These are phyloP conservation scores for Fusarium devonianum DNA, from an alignment of 2,329 filamentous ascomycete genomes.

Conservation along the genomic window DNA sequence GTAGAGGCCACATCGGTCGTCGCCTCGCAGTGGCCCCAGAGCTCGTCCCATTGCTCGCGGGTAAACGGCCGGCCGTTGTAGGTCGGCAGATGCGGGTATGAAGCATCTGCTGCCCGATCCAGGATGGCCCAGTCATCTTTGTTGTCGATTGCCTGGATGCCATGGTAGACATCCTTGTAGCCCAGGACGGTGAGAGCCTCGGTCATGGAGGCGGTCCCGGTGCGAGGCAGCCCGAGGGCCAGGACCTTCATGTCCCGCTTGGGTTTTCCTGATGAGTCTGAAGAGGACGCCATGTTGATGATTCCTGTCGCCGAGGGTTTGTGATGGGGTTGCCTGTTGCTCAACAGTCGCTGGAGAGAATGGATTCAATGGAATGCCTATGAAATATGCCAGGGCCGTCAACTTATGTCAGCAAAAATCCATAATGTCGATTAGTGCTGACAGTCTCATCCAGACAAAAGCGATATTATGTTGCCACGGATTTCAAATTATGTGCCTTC, in stretches of 20 bases:
- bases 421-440: too few species aligned
- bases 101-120: slow-evolving; percentile 42
- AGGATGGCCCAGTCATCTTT: slow-evolving; percentile 38
- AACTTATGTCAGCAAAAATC: too few species aligned
- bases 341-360: too few species aligned
- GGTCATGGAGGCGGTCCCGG: slow-evolving; percentile 46
- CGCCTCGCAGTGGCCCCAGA: slow-evolving; percentile 43
- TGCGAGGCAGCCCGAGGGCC: slow-evolving; percentile 43
- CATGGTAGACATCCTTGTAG: slow-evolving; percentile 46
- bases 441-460: too few species aligned
- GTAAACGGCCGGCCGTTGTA: slow-evolving; percentile 41
- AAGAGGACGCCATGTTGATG: background rate
- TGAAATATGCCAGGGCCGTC: too few species aligned
- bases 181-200: slow-evolving; percentile 44
- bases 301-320: background rate
- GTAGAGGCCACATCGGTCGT: slow-evolving; percentile 42
- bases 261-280: background rate
- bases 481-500: too few species aligned
- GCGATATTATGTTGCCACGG: too few species aligned
- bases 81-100: slow-evolving; percentile 37
- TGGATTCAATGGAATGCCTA: too few species aligned
- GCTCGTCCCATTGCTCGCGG: slow-evolving; percentile 44
- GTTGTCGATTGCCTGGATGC: slow-evolving; percentile 35
- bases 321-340: too few species aligned
- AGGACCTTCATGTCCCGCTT: slow-evolving; percentile 43